These are phyloP conservation scores for Tetrahymena thermophila DNA, from an alignment of 73 alveolate genomes.

Conservation along the genomic window DNA sequence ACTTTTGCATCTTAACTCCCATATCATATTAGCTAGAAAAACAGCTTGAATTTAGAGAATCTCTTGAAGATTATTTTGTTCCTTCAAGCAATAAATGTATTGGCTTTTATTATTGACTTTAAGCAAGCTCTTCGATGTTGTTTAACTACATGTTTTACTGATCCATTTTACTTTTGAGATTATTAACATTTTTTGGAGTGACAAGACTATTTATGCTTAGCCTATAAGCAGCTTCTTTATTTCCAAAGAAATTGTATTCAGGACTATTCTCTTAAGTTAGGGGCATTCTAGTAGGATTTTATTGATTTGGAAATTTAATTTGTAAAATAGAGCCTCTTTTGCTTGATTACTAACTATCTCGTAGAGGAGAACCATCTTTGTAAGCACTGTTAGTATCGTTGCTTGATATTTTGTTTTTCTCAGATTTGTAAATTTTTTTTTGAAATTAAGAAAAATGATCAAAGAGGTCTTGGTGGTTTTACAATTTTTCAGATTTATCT, in stretches of 20 bases:
- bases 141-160: background rate
- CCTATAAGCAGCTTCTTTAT: background rate
- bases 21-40: background rate
- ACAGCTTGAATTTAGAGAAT: background rate
- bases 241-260: background rate
- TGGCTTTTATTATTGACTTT: background rate
- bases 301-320: background rate
- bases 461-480: background rate
- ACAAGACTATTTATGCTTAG: background rate
- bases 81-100: background rate
- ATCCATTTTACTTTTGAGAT: background rate
- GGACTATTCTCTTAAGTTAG: background rate
- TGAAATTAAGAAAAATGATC: background rate
- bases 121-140: background rate
- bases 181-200: background rate
- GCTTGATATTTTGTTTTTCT: background rate
- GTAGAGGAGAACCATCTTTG: background rate
- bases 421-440: background rate
- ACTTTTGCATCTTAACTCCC: background rate
- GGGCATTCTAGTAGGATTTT: background rate
- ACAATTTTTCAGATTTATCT: background rate
- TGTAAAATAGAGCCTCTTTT: background rate
- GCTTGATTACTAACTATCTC: background rate
- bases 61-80: background rate
- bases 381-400: background rate